Percentiles rank a stretch among this genome's conserved stretches.
Evolutionary conservation across 2,329 filamentous ascomycete species (phyloP).

Genomic region (Alternaria gaisen): DNA sequence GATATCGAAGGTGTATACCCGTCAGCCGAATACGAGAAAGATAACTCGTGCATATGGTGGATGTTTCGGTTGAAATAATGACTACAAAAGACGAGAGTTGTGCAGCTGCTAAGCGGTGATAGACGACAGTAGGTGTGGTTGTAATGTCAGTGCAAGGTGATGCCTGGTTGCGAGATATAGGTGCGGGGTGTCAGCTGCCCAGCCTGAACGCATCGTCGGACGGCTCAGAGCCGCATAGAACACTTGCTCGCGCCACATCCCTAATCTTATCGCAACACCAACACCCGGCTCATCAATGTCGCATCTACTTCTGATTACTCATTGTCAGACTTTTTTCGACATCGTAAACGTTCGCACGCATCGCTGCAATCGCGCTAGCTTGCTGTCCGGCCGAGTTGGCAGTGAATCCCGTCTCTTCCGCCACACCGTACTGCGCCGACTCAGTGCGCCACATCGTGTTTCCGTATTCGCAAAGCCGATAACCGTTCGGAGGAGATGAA

Average conservation of each 20-base stretch:
- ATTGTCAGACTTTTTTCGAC: neutral
- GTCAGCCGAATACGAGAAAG: neutral
- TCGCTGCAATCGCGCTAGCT: neutral
- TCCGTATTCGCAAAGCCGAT: neutral
- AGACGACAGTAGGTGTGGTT: neutral
- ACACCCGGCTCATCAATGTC: too few species aligned
- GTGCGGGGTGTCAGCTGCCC: neutral
- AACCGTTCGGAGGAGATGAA: slow-evolving; percentile 1
- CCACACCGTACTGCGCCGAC: neutral
- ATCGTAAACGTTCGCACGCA: neutral
- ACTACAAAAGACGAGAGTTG: neutral
- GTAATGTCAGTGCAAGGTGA: neutral
- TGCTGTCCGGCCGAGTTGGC: neutral
- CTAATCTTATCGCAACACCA: neutral
- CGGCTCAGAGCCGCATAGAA: neutral
- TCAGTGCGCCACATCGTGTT: neutral
- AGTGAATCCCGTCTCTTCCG: neutral
- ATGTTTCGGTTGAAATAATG: neutral
- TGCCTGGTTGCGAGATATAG: neutral
- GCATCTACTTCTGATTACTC: neutral
- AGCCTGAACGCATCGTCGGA: neutral
- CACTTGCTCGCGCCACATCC: neutral
- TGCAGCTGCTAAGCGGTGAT: neutral
- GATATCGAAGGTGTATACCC: neutral
- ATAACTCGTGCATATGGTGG: neutral